Base-by-base conservation (phyloP, 495 filamentous ascomycete species). In the Daldinia caldariorum region DNA sequence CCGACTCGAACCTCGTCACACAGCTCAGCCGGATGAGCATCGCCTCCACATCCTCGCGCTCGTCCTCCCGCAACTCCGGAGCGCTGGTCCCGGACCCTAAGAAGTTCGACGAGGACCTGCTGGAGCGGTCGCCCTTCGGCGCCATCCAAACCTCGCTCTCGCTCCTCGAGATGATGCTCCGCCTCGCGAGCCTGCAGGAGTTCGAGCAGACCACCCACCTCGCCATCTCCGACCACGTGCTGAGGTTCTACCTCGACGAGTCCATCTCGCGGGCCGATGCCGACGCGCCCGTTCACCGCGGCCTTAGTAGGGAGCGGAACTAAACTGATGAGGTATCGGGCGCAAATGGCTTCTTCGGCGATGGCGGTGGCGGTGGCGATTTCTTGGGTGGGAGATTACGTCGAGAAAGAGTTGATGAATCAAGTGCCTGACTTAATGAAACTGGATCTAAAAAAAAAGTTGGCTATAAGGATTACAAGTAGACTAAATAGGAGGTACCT, bases 151-250 rank as follows among this genome's bases (percentile, higher is more conserved):
- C 94, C 13, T 94, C 91, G 0, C 88, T 99, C 7, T 98, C 95
- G 8, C 89, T 97, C 53, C 88, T 99, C 20, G 96, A 99, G 79
- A 96, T 93, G 79, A 84, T 98, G 43, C 88, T 99, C 61, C 94
- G 96, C 61, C 88, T 99, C 22, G 92, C 91, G 7, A 91, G 93
- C 49, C 85, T 98, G n/a, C 95, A 98, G 77, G 94, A 98, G 82
- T 97, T 95, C 79, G 92, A 97, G 74, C 96, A 99, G 85, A 85
- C 89, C 45, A 92, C 93, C 0, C 96, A 99, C 71, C 87, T 98
- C 34, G 86, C 93, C 37, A 96, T 97, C 72, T 92, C 90, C n/a
- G 96, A 99, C 75, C 93, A 99, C 76, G 86, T 97, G 7, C 84
- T 98, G 14, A 94, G 89, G 62, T 97, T 98, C 83, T 99, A 98